These are phyloP conservation scores for Magnolia kwangsiensis DNA, from an alignment of 164 flowering plant species.

Conservation along the genomic window DNA sequence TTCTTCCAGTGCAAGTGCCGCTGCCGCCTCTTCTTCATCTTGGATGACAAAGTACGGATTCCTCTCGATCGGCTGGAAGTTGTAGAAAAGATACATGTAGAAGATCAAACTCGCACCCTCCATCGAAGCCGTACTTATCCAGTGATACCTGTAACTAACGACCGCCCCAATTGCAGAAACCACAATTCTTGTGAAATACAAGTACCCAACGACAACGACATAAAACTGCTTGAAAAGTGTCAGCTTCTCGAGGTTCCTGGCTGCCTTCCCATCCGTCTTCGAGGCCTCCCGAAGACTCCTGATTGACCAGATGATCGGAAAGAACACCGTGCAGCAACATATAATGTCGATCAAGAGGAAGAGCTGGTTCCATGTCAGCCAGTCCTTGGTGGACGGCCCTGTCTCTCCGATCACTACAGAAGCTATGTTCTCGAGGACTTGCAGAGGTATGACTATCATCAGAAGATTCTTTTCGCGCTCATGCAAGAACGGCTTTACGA, in stretches of 20 bases:
- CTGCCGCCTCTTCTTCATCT: constrained; percentile 34
- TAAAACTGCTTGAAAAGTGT: constrained; percentile 40
- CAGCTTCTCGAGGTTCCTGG: constrained; percentile 31
- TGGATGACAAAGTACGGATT: constrained; percentile 33
- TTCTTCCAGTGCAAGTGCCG: constrained; percentile 24
- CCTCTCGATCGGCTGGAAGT: constrained; percentile 31
- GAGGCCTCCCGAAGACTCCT: constrained; percentile 34
- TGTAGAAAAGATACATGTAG: constrained; percentile 27
- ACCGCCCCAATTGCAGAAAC: constrained; percentile 21
- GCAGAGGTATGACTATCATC: constrained; percentile 40
- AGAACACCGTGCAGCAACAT: constrained; percentile 36
- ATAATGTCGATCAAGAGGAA: constrained; percentile 32
- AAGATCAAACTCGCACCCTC: constrained; percentile 35
- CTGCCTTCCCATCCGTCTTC: constrained; percentile 44
- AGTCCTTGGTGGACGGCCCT: constrained; percentile 32
- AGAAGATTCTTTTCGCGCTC: constrained; percentile 38
- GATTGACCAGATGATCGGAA: constrained; percentile 47
- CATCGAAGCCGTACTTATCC: constrained; percentile 17
- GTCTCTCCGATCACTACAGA: constrained; percentile 28
- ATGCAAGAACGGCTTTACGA: constrained; percentile 41
- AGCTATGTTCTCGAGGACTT: constrained; percentile 41
- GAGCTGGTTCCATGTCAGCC: constrained; percentile 42
- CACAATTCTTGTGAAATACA: constrained; percentile 39
- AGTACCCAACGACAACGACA: constrained; percentile 27
- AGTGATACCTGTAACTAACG: constrained; percentile 18